A percentile compares a stretch with the other conserved stretches of the same genome.
Evolutionary conservation across 2,329 filamentous ascomycete species (phyloP).

Genomic region (Colletotrichum karsti): DNA sequence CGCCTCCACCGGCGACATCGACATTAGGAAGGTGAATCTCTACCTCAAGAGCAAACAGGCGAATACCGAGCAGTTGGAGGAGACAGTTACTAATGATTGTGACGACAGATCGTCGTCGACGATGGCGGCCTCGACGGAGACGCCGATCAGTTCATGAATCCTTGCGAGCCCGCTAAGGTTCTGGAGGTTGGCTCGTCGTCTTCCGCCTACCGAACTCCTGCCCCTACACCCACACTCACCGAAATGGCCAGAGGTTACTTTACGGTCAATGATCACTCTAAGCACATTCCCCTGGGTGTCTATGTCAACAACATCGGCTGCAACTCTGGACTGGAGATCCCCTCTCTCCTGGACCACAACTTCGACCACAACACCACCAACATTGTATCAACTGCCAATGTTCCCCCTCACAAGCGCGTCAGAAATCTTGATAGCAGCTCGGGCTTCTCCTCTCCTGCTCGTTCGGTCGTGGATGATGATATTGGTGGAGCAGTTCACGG

Average conservation of each 20-base stretch:
- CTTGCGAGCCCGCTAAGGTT: background rate
- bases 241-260: background rate
- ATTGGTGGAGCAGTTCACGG: background rate
- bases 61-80: background rate
- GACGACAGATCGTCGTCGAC: conserved; percentile 21
- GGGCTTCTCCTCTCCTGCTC: background rate
- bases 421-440: background rate
- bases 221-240: background rate
- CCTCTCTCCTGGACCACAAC: background rate
- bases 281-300: background rate
- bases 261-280: background rate
- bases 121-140: conserved; percentile 20
- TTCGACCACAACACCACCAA: background rate
- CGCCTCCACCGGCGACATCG: conserved; percentile 22
- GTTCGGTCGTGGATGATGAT: background rate
- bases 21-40: conserved; percentile 34
- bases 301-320: background rate
- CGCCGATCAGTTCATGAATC: conserved; percentile 33
- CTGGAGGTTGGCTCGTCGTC: background rate
- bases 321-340: background rate
- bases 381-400: background rate
- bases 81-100: background rate
- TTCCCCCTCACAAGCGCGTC: background rate
- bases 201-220: background rate
- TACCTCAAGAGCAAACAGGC: conserved; percentile 32